Base-by-base conservation (phyloP, 352 stramenopile species). In the Peronosclerospora sorghi region DNA sequence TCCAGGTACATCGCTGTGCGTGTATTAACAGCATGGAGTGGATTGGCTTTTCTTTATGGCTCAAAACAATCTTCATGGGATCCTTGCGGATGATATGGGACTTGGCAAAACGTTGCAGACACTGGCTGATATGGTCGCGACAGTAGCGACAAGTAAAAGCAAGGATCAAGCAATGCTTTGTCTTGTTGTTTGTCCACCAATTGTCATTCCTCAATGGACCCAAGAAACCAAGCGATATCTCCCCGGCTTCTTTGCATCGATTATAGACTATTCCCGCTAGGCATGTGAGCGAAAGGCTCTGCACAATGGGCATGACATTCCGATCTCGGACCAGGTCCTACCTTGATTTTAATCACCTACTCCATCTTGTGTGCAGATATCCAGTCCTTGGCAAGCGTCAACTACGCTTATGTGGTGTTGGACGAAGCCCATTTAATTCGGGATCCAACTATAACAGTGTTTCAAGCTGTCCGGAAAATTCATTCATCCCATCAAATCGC, bases 391-490 rank as follows among this genome's bases (percentile, higher is more conserved):
- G 45, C 56, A 2, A 36, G 8, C 14, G 57, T 58, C 7, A 36
- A 65, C 13, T 98, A 86, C 62, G 52, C 62, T 5, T 97, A 91
- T 45, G 81, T 81, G 24, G 80, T 98, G 45, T 62, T 98, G 20
- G 96, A 99, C 41, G 96, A 99, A 80, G 95, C 91, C 5, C 96
- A 99, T 73, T 56, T 98, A 14, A 77, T 98, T 27, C 92, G 95
- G 13, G 99, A 99, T 59, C 92, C 93, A 8, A 83, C 84, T 32
- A 97, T 86, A 4, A 57, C 69, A 36, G 54, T 94, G 8, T 92
- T 95, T 32, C 75, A 73, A 46, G 84, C 93, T 19, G 85, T 95
- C 0, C 63, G 75, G 28, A 47, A 59, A 13, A 45, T 99, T 13
- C 58, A 52, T 32, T 67, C 87, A n/a, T 45, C 53, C 1, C 90